These are phyloP conservation scores for Pueraria montana DNA, from an alignment of 306 rosid species.

Conservation along the genomic window DNA sequence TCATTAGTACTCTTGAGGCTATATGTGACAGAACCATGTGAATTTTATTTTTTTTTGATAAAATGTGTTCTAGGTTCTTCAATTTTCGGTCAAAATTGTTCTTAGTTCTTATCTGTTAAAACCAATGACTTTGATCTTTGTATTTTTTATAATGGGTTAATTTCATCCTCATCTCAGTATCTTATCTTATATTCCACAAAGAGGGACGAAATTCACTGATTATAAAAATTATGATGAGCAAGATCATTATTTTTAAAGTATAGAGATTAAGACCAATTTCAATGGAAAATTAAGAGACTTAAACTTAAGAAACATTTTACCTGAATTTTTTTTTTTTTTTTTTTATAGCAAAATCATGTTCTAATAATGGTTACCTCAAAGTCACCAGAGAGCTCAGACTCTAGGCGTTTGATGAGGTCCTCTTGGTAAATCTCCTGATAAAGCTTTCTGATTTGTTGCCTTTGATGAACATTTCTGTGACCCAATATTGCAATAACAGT, in stretches of 20 bases:
- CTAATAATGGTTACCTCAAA: slow-evolving; percentile 64
- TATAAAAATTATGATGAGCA: too few relatives aligned
- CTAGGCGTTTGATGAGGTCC: slow-evolving; percentile 83
- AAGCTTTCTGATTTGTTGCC: slow-evolving; percentile 71
- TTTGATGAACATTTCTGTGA: slow-evolving; percentile 73
- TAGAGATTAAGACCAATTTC: background rate
- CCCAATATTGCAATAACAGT: slow-evolving; percentile 59
- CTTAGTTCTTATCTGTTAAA: background rate
- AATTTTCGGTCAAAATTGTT: background rate
- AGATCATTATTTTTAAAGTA: background rate
- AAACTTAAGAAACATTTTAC: background rate
- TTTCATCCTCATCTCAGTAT: too few relatives aligned
- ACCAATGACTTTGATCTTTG: too few relatives aligned
- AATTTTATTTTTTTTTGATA: background rate
- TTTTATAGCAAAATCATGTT: background rate
- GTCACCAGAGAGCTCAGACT: slow-evolving; percentile 80
- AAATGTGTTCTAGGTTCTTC: background rate
- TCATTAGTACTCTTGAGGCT: background rate
- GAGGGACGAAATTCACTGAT: too few relatives aligned
- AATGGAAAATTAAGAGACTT: background rate
- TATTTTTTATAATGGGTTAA: too few relatives aligned
- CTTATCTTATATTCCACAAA: too few relatives aligned
- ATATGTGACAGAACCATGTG: background rate
- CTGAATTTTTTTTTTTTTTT: background rate
- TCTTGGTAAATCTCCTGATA: slow-evolving; percentile 68